Evolutionary conservation across 441 rosid species (phyloP).

Genomic region (Croton laevigatus): DNA sequence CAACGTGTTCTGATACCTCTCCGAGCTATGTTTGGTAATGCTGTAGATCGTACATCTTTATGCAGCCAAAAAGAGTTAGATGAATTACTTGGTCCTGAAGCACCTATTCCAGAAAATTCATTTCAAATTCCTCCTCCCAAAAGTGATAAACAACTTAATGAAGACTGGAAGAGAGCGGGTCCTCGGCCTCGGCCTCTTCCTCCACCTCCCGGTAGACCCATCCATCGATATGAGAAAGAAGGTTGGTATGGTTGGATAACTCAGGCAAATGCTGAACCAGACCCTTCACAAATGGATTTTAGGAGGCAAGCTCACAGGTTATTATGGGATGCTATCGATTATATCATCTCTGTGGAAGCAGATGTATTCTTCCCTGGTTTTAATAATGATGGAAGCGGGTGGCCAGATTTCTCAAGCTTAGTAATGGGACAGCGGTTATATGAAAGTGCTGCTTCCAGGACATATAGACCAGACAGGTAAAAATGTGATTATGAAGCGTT

Average conservation of each 20-base stretch:
- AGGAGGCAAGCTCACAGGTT: constrained; percentile 88
- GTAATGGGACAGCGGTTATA: constrained; percentile 98
- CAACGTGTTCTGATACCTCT: constrained; percentile 88
- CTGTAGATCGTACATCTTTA: constrained; percentile 75
- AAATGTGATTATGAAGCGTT: neutral
- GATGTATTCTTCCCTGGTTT: constrained; percentile 94
- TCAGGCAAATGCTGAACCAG: constrained; percentile 76
- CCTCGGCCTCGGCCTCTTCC: constrained; percentile 99
- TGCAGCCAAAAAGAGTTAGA: constrained; percentile 72
- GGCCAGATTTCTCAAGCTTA: constrained; percentile 95
- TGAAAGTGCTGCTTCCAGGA: constrained; percentile 75
- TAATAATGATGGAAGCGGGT: constrained; percentile 77
- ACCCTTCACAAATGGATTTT: constrained; percentile 66
- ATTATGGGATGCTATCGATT: constrained; percentile 98
- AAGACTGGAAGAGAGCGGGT: constrained; percentile 93
- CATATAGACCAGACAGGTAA: constrained; percentile 88
- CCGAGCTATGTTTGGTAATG: constrained; percentile 83
- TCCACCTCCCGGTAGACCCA: constrained; percentile 97
- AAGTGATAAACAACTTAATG: constrained; percentile 67
- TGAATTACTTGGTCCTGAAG: constrained; percentile 83
- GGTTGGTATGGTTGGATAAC: constrained; percentile 99
- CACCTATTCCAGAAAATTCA: constrained; percentile 51
- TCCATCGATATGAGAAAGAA: constrained; percentile 92
- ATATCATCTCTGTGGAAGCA: constrained; percentile 78
- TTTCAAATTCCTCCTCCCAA: constrained; percentile 50